A percentile compares a stretch with the other conserved stretches of the same genome.
Conservation (phyloP, 2,329 filamentous ascomycete genomes). For the Fonsecaea monophora region DNA sequence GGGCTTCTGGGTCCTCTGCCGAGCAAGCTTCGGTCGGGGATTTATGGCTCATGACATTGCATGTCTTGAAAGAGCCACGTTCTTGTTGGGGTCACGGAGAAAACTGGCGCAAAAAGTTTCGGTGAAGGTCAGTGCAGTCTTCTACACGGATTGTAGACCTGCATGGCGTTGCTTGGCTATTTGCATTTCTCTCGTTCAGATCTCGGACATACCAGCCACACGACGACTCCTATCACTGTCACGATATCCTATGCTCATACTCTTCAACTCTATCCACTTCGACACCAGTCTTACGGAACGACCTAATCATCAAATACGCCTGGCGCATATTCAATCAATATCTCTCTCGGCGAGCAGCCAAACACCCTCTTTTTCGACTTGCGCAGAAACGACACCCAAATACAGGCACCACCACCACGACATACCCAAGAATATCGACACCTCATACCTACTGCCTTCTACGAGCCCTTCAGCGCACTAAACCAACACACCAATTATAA, state of each 20-base stretch:
- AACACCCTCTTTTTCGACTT: not conserved
- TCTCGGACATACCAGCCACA: conserved; percentile 19
- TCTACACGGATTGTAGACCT: conserved; percentile 31
- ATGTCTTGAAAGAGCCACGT: conserved; percentile 31
- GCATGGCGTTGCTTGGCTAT: conserved; percentile 32
- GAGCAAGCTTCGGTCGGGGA: conserved; percentile 11
- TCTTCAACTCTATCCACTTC: conserved; percentile 12
- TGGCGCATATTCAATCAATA: conserved; percentile 2
- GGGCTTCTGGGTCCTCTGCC: not conserved
- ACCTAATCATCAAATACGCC: conserved; percentile 7
- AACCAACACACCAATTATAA: not conserved
- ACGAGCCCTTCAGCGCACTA: not conserved
- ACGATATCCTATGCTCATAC: conserved; percentile 6
- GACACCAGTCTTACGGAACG: conserved; percentile 12
- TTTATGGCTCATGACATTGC: conserved; percentile 26
- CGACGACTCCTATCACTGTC: conserved; percentile 6
- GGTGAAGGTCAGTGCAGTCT: conserved; percentile 22
- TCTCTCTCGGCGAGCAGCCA: not conserved
- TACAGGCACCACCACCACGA: not conserved
- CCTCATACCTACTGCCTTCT: not conserved
- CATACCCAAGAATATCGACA: not conserved
- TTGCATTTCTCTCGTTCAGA: conserved; percentile 24
- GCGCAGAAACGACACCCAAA: not conserved
- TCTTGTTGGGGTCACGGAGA: conserved; percentile 14
- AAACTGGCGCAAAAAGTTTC: conserved; percentile 22